Conservation (phyloP, 2,329 filamentous ascomycete species). For the Fusarium compactum region DNA sequence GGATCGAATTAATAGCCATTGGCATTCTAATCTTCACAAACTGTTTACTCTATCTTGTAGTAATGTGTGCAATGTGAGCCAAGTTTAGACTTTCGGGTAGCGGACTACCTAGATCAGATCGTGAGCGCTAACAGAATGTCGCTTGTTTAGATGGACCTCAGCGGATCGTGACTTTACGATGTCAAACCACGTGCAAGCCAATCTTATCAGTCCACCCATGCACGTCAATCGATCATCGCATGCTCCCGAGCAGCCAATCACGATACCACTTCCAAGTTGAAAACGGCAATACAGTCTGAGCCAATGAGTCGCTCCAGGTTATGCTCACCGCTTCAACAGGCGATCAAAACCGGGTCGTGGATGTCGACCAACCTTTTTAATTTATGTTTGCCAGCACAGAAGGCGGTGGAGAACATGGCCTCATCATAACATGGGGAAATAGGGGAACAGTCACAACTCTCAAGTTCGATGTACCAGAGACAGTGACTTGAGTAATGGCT, state of each 20-base stretch:
- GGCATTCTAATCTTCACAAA: conserved; percentile 16
- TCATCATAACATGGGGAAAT: conserved; percentile 21
- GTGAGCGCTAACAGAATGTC: conserved; percentile 11
- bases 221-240: conserved; percentile 30
- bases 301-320: conserved; percentile 1
- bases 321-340: conserved; percentile 34
- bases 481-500: neutral
- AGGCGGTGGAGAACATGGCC: conserved; percentile 35
- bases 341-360: conserved; percentile 11
- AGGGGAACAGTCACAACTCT: neutral
- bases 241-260: conserved; percentile 36
- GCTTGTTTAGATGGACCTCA: conserved; percentile 3
- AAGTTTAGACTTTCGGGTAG: conserved; percentile 19
- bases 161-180: conserved; percentile 19
- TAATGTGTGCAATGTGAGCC: neutral
- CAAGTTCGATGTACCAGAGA: neutral
- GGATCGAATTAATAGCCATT: conserved; percentile 36
- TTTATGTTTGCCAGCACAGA: conserved; percentile 10
- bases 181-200: conserved; percentile 16
- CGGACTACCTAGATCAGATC: neutral
- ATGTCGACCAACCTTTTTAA: conserved; percentile 6
- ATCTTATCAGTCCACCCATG: conserved; percentile 18
- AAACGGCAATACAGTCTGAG: conserved; percentile 39
- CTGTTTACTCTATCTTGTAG: neutral
- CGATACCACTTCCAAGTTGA: conserved; percentile 23